A percentile compares a stretch with the other conserved stretches of the same genome.
Conservation (phyloP, 2,329 filamentous ascomycete genomes). For the Lecanicillium sp. region DNA sequence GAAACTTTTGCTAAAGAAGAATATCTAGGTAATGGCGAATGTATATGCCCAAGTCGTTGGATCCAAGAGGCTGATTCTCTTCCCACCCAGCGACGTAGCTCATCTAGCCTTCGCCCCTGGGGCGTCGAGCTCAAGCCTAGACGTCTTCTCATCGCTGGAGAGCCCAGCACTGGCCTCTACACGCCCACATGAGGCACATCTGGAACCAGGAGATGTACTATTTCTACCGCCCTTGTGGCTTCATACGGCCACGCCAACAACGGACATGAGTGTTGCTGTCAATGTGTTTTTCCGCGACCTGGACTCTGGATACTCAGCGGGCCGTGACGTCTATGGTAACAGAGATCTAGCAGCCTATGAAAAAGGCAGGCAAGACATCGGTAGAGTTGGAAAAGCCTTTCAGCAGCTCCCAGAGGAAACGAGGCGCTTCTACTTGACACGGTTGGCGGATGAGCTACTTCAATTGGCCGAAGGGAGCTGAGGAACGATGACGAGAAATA, state of each 20-base stretch:
- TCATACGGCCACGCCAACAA: slow-evolving; percentile 59
- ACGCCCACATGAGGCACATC: slow-evolving; percentile 56
- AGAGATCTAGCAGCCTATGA: slow-evolving; percentile 79
- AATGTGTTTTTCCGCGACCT: slow-evolving; percentile 82
- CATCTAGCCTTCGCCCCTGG: slow-evolving; percentile 65
- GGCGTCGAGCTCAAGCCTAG: slow-evolving; percentile 69
- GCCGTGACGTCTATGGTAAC: slow-evolving; percentile 82
- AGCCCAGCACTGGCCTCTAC: slow-evolving; percentile 34
- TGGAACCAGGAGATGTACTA: slow-evolving; percentile 66
- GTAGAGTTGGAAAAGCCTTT: slow-evolving; percentile 57
- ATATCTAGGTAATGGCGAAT: slow-evolving; percentile 70
- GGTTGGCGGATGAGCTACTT: slow-evolving; percentile 60
- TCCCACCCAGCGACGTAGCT: slow-evolving; percentile 67
- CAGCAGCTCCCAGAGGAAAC: slow-evolving; percentile 56
- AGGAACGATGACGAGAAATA: not conserved
- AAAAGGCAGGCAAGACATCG: slow-evolving; percentile 65
- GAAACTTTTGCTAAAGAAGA: slow-evolving; percentile 5
- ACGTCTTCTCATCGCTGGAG: slow-evolving; percentile 52
- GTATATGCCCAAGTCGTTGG: slow-evolving; percentile 73
- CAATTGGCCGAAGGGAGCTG: slow-evolving; percentile 14
- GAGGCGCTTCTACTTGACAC: slow-evolving; percentile 64
- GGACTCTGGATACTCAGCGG: slow-evolving; percentile 57
- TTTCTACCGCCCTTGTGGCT: slow-evolving; percentile 80
- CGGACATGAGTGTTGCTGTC: slow-evolving; percentile 63
- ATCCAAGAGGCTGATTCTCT: slow-evolving; percentile 65